Base-by-base conservation (phyloP, 2,329 filamentous ascomycete species). In the Phoma sp. region DNA sequence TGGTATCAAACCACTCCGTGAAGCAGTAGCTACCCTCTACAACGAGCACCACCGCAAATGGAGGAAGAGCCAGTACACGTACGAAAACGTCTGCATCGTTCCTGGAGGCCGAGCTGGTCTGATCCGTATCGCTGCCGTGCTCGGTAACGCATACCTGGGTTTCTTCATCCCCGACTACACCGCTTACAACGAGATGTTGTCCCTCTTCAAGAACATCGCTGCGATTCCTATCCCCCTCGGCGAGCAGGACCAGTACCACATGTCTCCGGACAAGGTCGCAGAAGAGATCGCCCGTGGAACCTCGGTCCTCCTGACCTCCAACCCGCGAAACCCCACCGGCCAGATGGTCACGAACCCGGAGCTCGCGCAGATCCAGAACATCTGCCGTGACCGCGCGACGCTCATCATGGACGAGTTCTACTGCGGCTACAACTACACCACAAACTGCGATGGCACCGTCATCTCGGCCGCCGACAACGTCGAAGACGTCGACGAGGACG, bases 331-430 rank as follows among this genome's bases (percentile, higher is more conserved):
- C 77, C 93, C 93, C 0, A 97, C 93, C 2, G 93, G 93, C 43
- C 87, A 91, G 61, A 91, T 97, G 60, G 87, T 97, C 23, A 83
- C 84, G 67, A 92, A 93, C 72, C 89, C 91, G 0, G 90, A 96
- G 75, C 81, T 98, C 59, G 88, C 89, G 14, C 85, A 93, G 77
- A 96, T 97, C 67, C 93, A 98, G 75, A 90, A 96, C 70, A 89
- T 96, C 66, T 96, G 92, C 80, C 87, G 92, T 70, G 90, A 92
- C 63, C 87, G 92, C 49, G 92, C 92, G 3, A 98, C 93, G 0
- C 81, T 98, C 51, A 93, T 98, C 74, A 91, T 93, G 78, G 93
- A 98, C 71, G 93, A 98, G 77, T 98, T 98, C 82, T 98, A 98
- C 79, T 73, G 70, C 51, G 70, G 93, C 22, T 98, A 97, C 82